phyloP scores from a whole-genome alignment of 2,329 filamentous ascomycete genomes.

The Chalaropsis thielavioides region DNA sequence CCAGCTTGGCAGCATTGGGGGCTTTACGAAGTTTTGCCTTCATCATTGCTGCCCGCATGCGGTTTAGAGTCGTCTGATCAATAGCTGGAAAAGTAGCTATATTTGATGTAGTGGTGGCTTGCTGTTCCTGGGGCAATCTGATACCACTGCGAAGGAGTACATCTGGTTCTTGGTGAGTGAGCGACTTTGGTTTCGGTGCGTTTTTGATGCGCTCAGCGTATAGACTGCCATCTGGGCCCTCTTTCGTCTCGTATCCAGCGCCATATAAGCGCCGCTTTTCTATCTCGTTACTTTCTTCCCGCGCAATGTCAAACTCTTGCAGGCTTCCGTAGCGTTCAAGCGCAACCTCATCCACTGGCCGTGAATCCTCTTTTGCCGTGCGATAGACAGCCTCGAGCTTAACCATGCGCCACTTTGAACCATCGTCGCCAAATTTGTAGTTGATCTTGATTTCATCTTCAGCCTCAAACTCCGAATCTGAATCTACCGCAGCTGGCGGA shows the following conservation, averaged over 20 bases:
- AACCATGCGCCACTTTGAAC: slow-evolving; percentile 92
- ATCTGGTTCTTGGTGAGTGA: background rate
- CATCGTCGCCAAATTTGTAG: slow-evolving; percentile 79
- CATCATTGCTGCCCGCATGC: slow-evolving; percentile 86
- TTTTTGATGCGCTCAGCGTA: slow-evolving; percentile 57
- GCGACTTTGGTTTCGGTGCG: background rate
- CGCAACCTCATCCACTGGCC: slow-evolving; percentile 68
- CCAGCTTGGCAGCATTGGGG: slow-evolving; percentile 59
- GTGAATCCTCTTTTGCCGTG: slow-evolving; percentile 57
- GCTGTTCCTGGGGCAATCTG: slow-evolving; percentile 3
- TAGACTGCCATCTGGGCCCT: slow-evolving; percentile 76
- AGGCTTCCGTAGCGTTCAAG: slow-evolving; percentile 68
- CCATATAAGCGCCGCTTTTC: slow-evolving; percentile 75
- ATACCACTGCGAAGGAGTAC: slow-evolving; percentile 13
- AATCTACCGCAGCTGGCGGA: slow-evolving; percentile 19
- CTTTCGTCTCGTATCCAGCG: slow-evolving; percentile 66
- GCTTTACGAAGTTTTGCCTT: slow-evolving; percentile 78
- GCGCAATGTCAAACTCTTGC: slow-evolving; percentile 75
- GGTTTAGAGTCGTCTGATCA: slow-evolving; percentile 71
- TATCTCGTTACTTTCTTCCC: slow-evolving; percentile 84
- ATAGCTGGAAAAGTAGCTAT: slow-evolving; percentile 31
- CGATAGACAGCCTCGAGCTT: slow-evolving; percentile 78
- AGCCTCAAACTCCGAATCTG: slow-evolving; percentile 41
- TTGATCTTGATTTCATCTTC: slow-evolving; percentile 39
- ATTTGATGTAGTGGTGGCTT: slow-evolving; percentile 18